Evolutionary conservation across 768 basidiomycete genomes (phyloP), one percentile per base, ranked within the genome.

Genomic region (Auriscalpium vulgare): DNA sequence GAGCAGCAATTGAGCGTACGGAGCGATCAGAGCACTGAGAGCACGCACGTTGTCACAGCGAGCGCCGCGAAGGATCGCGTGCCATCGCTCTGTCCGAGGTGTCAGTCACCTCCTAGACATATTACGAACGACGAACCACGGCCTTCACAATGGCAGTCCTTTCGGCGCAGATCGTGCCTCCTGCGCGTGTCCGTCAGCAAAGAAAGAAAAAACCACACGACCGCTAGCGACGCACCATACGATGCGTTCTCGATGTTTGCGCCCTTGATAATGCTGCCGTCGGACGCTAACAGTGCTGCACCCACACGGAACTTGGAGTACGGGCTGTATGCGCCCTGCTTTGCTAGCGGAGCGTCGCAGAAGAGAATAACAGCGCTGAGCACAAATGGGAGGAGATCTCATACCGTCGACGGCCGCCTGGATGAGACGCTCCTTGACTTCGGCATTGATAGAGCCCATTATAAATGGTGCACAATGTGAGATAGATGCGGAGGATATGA

Each of bases 221-320:
- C 14, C 17, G 11, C 17, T 13, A 34, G 38, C n/a, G 14, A 56
- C 37, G 51, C 53, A 94, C 95, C 93, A 64, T 91, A 91, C 0
- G 88, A 87, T 0, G 92, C 93, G 64, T 97, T 97, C 74, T 99
- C 97, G 58, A 98, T 79, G 68, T 97, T 97, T 35, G 88, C 86
- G 6, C 95, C 94, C 58, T 81, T 85, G 57, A 95, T 81, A 19
- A 95, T 80, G 9, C 74, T 68, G 0, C 90, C 91, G 44, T 87
- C 81, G 0, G 78, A 66, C 2, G 84, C 74, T 16, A 97, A 71
- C 10, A 97, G 70, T 1, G 93, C 90, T 0, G 94, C 95, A 0
- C 95, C 95, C 14, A 97, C 95, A 8, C 87, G 83, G 67, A 99
- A 97, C 35, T 91, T 86, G 34, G 92, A 94, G 72, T 97, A 98